Conservation (phyloP, 208 protist species). For the Blastocrithidia nonstop region DNA sequence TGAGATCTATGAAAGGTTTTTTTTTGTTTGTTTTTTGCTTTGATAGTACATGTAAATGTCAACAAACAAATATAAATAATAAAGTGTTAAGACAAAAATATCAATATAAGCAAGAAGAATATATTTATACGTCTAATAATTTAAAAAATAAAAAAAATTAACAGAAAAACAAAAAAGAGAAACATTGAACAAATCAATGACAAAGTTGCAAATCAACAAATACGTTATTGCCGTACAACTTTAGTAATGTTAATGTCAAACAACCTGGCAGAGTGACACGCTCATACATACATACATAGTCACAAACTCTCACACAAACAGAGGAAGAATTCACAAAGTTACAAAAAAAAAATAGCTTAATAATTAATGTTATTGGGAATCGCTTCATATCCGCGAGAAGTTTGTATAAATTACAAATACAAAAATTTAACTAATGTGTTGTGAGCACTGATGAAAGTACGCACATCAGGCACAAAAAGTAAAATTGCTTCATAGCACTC, state of each 20-base stretch:
- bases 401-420: neutral
- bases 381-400: constrained; percentile 22
- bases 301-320: neutral
- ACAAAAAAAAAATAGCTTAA: neutral
- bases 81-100: neutral
- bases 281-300: neutral
- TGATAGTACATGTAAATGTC: too few relatives aligned
- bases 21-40: too few relatives aligned
- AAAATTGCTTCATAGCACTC: constrained; percentile 3
- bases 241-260: too few relatives aligned
- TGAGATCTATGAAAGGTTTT: too few relatives aligned
- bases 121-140: too few relatives aligned
- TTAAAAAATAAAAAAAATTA: neutral
- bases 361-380: neutral
- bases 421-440: constrained; percentile 1
- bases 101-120: too few relatives aligned
- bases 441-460: too few relatives aligned
- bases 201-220: neutral
- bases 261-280: neutral
- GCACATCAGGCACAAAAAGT: constrained; percentile 3
- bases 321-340: neutral
- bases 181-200: neutral
- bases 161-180: neutral
- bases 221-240: too few relatives aligned
- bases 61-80: neutral